Evolutionary conservation across 202 grass and related monocot genomes (phyloP), one percentile per base, ranked within the genome.

Genomic region (Schoenoplectus tabernaemontani): DNA sequence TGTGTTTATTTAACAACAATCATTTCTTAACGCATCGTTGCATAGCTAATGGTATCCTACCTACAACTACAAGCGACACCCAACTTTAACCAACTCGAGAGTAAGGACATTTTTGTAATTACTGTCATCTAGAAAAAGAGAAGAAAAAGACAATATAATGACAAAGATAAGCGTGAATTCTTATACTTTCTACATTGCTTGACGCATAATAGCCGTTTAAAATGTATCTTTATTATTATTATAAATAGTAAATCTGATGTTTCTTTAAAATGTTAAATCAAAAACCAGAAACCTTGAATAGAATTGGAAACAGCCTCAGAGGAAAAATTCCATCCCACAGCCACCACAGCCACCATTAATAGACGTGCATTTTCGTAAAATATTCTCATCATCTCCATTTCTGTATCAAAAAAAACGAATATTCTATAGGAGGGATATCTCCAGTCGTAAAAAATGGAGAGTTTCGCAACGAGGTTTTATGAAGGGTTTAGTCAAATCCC

Each of bases 101-200:
- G 1, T 30, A 50, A 19, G 2, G 22, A 42, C 78, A 80, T 51
- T 48, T 63, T 64, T 80, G 59, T 15, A 65, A 64, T 47, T 58
- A 47, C 12, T 50, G 46, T 61, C 41, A 37, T 63, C 20, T 80
- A 26, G 62, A 82, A 85, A 82, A 37, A 61, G 10, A 66, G 58
- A 59, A 5, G 58, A 66, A 34, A 76, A 85, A 83, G 54, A 1
- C 1, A 56, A 54, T 46, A 65, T 62, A 51, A 87, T 80, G 10
- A 51, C 34, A 86, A 78, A 75, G 22, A 84, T 83, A 78, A 80
- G 17, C 51, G 57, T 83, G 59, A 69, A 37, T 74, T 78, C 43
- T 63, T 77, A 63, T 82, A 70, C 36, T 65, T 83, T 78, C 5
- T 81, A 37, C 73, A 60, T 47, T 82, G 24, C 57, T 82, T 77